Base-by-base conservation (phyloP, 768 basidiomycete species). In the Tylopilus rubrobrunneus region DNA sequence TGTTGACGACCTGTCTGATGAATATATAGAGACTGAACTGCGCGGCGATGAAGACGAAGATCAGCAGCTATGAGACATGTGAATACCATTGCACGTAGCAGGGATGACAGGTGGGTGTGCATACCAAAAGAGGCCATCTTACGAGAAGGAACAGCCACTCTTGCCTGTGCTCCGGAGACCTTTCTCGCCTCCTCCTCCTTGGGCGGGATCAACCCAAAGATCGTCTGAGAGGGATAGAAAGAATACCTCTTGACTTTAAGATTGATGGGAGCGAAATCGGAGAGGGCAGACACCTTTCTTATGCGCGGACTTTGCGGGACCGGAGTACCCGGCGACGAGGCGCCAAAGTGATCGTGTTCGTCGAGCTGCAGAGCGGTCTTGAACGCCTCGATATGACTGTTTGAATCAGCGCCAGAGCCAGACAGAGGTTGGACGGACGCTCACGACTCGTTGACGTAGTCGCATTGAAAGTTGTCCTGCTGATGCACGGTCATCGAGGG, bases 261-360 rank as follows among this genome's bases (percentile, higher is more conserved):
- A 66, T 97, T 91, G 25, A 98, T 83, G 0, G 96, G 97, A 6
- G 94, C 91, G 61, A 92, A 93, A 67, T 95, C 92, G 2, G 85
- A 88, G 47, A 92, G 72, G 1, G 91, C 90, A 48, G 88, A 84
- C 7, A 95, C 83, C 71, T 91, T 93, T 64, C 83, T 79, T 23
- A 91, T 79, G 17, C 89, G 84, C 7, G 71, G 71, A 36, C 73
- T 72, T 62, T 64, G 59, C 21, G 56, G 60, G 1, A 58, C 37
- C 41, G 58, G 64, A 23, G 65, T 61, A 5, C 65, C 63, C 11
- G 67, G 64, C n/a, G 68, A 71, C 23, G 56, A 48, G 2, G 56
- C 21, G 8, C 57, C 63, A 42, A 56, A 31, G 57, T 55, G 65
- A 44, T 56, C 63, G 47, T 62, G 61, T 41, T 90, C 88, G 49